Percentiles rank a stretch among this genome's conserved stretches.
phyloP scores from a whole-genome alignment of 1,284 basidiomycete species.

The Ganoderma lingzhi region DNA sequence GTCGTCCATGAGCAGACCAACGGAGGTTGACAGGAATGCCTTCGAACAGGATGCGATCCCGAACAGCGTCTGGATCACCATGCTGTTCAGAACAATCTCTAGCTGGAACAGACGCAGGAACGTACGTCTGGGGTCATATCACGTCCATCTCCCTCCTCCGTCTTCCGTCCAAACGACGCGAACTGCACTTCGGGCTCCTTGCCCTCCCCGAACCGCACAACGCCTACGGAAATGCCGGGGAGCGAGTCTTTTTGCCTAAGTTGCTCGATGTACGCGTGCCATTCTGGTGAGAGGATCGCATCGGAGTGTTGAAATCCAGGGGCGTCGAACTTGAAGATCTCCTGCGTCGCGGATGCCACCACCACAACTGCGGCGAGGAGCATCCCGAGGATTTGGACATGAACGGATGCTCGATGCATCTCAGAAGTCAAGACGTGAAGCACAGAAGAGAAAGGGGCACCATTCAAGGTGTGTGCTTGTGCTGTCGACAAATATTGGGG shows the following conservation, averaged over 20 bases:
- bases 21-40: constrained; percentile 42
- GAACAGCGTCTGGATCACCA: constrained; percentile 45
- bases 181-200: constrained; percentile 16
- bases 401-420: not conserved
- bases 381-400: not conserved
- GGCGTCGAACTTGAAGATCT: not conserved
- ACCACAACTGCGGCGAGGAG: not conserved
- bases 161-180: constrained; percentile 34
- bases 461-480: not conserved
- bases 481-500: not conserved
- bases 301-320: not conserved
- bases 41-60: constrained; percentile 53
- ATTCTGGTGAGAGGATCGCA: constrained; percentile 14
- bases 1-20: constrained; percentile 45
- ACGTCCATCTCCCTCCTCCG: constrained; percentile 38
- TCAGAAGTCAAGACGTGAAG: not conserved
- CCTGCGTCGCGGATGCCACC: not conserved
- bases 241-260: constrained; percentile 25
- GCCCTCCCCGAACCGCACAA: constrained; percentile 31
- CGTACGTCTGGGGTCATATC: constrained; percentile 39
- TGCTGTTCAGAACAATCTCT: not conserved
- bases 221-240: constrained; percentile 33
- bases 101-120: not conserved
- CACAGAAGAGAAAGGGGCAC: not conserved
- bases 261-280: constrained; percentile 24